Evolutionary conservation across 768 basidiomycete species (phyloP).

Genomic region (Dentipellis fragilis): DNA sequence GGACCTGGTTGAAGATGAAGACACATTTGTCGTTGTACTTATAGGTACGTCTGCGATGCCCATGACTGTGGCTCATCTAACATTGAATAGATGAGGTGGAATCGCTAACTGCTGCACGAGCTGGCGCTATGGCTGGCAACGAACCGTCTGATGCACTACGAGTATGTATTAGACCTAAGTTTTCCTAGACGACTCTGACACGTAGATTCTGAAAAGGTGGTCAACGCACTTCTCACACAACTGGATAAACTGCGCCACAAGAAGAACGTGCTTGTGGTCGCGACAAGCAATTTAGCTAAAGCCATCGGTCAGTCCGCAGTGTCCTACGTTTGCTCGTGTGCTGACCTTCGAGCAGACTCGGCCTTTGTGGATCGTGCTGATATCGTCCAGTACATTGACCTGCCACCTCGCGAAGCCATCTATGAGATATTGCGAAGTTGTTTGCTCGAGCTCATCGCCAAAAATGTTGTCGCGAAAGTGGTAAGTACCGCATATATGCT

Average conservation of each 20-base stretch:
- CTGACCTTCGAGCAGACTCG: conserved; percentile 45
- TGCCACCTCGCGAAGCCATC: conserved; percentile 84
- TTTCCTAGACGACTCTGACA: background rate
- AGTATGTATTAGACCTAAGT: conserved; percentile 31
- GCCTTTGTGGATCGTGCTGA: conserved; percentile 97
- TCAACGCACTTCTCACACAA: conserved; percentile 94
- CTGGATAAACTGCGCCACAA: conserved; percentile 89
- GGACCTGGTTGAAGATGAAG: conserved; percentile 88
- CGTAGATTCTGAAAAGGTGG: conserved; percentile 51
- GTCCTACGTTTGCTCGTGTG: background rate
- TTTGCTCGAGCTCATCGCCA: conserved; percentile 67
- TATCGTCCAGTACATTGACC: conserved; percentile 88
- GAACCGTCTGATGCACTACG: conserved; percentile 93
- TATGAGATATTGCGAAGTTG: conserved; percentile 87
- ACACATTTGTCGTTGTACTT: conserved; percentile 84
- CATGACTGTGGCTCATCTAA: background rate
- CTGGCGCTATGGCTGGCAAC: conserved; percentile 88
- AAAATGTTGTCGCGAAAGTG: conserved; percentile 53
- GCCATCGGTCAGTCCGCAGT: conserved; percentile 64
- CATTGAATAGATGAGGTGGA: conserved; percentile 80
- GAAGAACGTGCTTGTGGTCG: conserved; percentile 92
- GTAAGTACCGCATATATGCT: conserved; percentile 30
- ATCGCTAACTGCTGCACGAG: conserved; percentile 87
- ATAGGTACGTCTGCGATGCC: conserved; percentile 49
- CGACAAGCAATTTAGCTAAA: conserved; percentile 90